These are phyloP conservation scores for Suhomyces choctaworum DNA, from an alignment of 1,139 yeast species.

Conservation along the genomic window DNA sequence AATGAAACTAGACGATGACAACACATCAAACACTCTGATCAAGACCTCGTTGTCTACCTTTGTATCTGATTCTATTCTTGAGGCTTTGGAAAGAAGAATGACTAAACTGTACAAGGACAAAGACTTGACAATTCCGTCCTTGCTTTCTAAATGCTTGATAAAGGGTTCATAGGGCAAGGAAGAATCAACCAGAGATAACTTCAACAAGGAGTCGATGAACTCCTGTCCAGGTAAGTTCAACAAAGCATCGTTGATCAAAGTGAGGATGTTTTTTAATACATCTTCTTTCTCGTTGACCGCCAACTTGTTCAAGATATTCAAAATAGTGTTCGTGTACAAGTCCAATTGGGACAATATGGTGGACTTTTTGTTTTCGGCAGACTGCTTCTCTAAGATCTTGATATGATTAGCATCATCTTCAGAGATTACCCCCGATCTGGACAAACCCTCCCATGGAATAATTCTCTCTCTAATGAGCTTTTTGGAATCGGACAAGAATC, in stretches of 20 bases:
- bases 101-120: constrained; percentile 49
- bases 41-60: constrained; percentile 36
- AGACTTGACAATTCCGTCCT: constrained; percentile 48
- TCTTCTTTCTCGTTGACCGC: constrained; percentile 57
- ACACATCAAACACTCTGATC: constrained; percentile 43
- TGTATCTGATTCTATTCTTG: constrained; percentile 16
- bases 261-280: constrained; percentile 70
- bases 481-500: constrained; percentile 71
- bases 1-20: constrained; percentile 42
- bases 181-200: constrained; percentile 44
- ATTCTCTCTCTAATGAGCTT: constrained; percentile 76
- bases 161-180: constrained; percentile 61
- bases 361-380: constrained; percentile 37
- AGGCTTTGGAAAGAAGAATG: constrained; percentile 35
- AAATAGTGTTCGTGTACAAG: constrained; percentile 56
- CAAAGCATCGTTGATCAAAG: constrained; percentile 64
- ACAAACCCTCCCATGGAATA: constrained; percentile 91
- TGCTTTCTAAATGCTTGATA: constrained; percentile 48
- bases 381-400: constrained; percentile 62
- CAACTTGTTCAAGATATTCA: constrained; percentile 55
- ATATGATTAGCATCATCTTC: constrained; percentile 66
- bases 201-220: constrained; percentile 47
- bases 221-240: constrained; percentile 43
- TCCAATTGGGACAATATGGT: constrained; percentile 48
- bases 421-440: constrained; percentile 69